Evolutionary conservation across 2,329 filamentous ascomycete species (phyloP).

Genomic region (Trichoderma oligosporum): DNA sequence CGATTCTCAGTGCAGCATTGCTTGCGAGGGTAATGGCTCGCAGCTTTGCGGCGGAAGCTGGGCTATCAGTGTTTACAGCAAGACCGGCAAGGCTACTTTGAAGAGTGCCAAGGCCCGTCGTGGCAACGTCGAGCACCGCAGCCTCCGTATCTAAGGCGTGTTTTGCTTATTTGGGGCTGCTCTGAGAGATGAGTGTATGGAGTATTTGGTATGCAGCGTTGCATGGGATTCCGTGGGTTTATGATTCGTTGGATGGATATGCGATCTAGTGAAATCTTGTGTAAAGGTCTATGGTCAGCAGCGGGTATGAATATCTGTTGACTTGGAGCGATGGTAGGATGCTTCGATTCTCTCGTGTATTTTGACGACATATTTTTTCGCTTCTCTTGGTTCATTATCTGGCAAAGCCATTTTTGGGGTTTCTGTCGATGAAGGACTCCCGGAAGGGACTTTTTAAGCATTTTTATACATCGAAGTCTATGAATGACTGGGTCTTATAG

Average conservation of each 20-base stretch:
- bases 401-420: not conserved
- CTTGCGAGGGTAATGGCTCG: constrained; percentile 47
- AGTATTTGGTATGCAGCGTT: constrained; percentile 12
- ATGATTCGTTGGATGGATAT: not conserved
- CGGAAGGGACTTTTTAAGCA: constrained; percentile 8
- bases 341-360: constrained; percentile 20
- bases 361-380: constrained; percentile 16
- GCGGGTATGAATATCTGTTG: constrained; percentile 20
- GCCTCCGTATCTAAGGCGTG: constrained; percentile 28
- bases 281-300: not conserved
- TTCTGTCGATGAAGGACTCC: not conserved
- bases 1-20: constrained; percentile 40
- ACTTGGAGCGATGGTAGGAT: constrained; percentile 11
- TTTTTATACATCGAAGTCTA: constrained; percentile 17
- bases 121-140: constrained; percentile 36
- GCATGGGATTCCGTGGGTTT: not conserved
- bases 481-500: constrained; percentile 19
- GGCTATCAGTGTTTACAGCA: constrained; percentile 44
- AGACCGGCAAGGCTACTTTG: constrained; percentile 32
- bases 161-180: not conserved
- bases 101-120: constrained; percentile 33
- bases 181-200: not conserved
- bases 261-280: not conserved
- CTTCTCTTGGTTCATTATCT: constrained; percentile 12
- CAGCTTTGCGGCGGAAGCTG: constrained; percentile 50